Conservation (phyloP, 345 rosid species). For the Acer yangbiense region DNA sequence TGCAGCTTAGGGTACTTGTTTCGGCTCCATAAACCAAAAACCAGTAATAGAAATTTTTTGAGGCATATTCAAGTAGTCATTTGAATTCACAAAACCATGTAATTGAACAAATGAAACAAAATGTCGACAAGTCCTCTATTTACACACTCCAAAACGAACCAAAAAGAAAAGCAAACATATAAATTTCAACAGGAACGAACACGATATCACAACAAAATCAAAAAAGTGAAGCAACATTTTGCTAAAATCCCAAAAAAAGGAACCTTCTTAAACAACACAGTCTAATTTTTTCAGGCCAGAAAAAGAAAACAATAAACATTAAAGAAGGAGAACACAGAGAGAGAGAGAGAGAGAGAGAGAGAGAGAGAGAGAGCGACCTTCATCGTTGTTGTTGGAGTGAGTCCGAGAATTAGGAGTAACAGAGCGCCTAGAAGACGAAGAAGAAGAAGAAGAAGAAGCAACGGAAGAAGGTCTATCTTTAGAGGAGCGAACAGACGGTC, state of each 20-base stretch:
- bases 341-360: neutral
- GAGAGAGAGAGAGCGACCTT: constrained; percentile 39
- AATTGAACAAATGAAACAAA: neutral
- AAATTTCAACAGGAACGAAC: neutral
- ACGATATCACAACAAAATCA: neutral
- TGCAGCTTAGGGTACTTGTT: neutral
- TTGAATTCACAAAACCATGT: neutral
- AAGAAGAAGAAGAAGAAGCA: constrained; percentile 30
- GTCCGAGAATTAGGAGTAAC: constrained; percentile 66
- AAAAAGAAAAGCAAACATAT: neutral
- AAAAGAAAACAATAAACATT: neutral
- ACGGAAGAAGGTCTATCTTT: constrained; percentile 45
- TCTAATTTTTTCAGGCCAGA: neutral
- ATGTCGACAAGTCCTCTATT: neutral
- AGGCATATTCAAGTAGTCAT: too few species aligned
- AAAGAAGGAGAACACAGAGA: neutral
- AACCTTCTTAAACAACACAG: neutral
- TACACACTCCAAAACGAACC: neutral
- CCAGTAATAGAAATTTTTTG: too few species aligned
- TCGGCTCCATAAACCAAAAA: neutral
- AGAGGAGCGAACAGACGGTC: constrained; percentile 39
- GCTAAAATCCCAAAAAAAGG: neutral
- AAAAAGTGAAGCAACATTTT: neutral
- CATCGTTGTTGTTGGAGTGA: constrained; percentile 41
- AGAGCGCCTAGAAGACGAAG: constrained; percentile 59